These are phyloP conservation scores for Jackrogersella minutella DNA, from an alignment of 495 filamentous ascomycete species.

Conservation along the genomic window DNA sequence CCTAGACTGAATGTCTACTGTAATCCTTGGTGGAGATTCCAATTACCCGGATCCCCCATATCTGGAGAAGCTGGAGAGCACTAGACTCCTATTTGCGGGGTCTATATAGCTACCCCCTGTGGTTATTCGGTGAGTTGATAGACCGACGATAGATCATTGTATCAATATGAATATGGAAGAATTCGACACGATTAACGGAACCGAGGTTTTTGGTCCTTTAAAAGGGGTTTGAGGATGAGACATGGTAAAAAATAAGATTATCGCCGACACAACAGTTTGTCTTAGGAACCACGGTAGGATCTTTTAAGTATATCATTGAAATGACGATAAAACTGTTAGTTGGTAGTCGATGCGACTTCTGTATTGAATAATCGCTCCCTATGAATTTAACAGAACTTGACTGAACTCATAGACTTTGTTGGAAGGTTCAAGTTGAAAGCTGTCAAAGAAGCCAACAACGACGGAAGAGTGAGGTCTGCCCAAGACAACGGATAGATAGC, in stretches of 20 bases:
- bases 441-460: not conserved
- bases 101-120: constrained; percentile 5
- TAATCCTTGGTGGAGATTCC: constrained; percentile 30
- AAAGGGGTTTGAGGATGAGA: not conserved
- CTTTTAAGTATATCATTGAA: not conserved
- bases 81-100: constrained; percentile 28
- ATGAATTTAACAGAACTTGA: too few species aligned
- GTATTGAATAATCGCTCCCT: too few species aligned
- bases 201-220: not conserved
- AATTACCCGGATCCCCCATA: constrained; percentile 35
- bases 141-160: constrained; percentile 14
- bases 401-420: too few species aligned
- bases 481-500: not conserved
- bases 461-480: not conserved
- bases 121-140: constrained; percentile 35
- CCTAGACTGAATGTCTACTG: constrained; percentile 17
- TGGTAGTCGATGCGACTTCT: too few species aligned
- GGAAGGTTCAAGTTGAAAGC: too few species aligned
- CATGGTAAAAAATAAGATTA: not conserved
- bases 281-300: too few species aligned
- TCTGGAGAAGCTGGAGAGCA: constrained; percentile 31
- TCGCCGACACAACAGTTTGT: too few species aligned
- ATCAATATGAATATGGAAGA: constrained; percentile 1
- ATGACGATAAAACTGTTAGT: not conserved
- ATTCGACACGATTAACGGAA: not conserved